Evolutionary conservation across 116 monocot species (phyloP).

Genomic region (Iris pallida): DNA sequence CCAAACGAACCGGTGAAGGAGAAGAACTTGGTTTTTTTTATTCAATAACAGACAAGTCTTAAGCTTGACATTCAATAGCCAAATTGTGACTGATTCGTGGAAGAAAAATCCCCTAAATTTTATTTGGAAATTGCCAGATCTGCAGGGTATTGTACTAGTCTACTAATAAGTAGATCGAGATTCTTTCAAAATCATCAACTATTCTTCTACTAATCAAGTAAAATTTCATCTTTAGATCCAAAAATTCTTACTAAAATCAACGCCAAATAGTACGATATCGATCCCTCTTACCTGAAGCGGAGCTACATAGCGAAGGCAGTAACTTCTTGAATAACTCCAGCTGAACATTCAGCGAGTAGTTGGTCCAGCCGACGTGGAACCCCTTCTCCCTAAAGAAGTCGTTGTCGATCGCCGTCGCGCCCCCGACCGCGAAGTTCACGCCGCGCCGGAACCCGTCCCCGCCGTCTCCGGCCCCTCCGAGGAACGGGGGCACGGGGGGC

Average conservation of each 20-base stretch:
- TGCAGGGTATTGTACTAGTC: too few relatives aligned
- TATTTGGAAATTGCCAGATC: too few relatives aligned
- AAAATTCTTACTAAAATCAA: background rate
- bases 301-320: slow-evolving; percentile 12
- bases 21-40: too few relatives aligned
- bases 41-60: too few relatives aligned
- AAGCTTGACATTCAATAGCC: too few relatives aligned
- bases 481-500: slow-evolving; percentile 21
- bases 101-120: too few relatives aligned
- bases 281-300: background rate
- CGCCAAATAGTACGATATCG: background rate
- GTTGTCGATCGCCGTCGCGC: slow-evolving; percentile 34
- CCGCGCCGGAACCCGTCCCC: slow-evolving; percentile 8
- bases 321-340: slow-evolving; percentile 23
- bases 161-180: too few relatives aligned
- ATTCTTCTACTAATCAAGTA: too few relatives aligned
- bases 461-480: background rate
- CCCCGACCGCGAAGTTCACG: slow-evolving; percentile 38
- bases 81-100: too few relatives aligned
- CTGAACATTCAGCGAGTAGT: slow-evolving; percentile 24
- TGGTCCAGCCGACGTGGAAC: slow-evolving; percentile 3
- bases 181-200: too few relatives aligned
- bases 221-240: background rate
- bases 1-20: too few relatives aligned
- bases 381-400: slow-evolving; percentile 19